A percentile compares a stretch with the other conserved stretches of the same genome.
Evolutionary conservation across 2,329 filamentous ascomycete genomes (phyloP).

Genomic region (Apiospora sp.): DNA sequence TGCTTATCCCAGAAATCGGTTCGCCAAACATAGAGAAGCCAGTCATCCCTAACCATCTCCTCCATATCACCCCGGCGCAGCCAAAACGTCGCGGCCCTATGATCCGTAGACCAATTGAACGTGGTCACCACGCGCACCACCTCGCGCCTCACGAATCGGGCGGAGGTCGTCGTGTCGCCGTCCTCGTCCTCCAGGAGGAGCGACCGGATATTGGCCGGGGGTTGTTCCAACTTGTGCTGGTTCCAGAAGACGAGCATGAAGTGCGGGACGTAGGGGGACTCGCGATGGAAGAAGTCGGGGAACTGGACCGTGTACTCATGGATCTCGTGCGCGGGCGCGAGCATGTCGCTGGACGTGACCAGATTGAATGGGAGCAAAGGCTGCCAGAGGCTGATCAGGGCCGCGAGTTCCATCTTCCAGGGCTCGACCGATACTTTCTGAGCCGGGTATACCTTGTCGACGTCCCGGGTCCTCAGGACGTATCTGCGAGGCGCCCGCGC

Average conservation of each 20-base stretch:
- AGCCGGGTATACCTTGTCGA: background rate
- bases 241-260: slow-evolving; percentile 33
- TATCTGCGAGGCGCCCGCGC: background rate
- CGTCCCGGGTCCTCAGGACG: background rate
- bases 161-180: background rate
- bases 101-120: background rate
- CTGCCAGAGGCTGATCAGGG: background rate
- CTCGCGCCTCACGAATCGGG: background rate
- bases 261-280: slow-evolving; percentile 23
- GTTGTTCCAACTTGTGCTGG: slow-evolving; percentile 25
- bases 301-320: background rate
- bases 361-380: background rate
- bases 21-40: slow-evolving; percentile 32
- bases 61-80: slow-evolving; percentile 31
- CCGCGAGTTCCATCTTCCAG: background rate
- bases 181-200: background rate
- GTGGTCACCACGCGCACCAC: background rate
- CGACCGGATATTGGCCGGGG: slow-evolving; percentile 3
- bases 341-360: background rate
- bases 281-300: background rate
- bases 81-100: slow-evolving; percentile 31
- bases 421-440: background rate
- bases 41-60: slow-evolving; percentile 30
- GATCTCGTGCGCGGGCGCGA: background rate
- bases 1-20: slow-evolving; percentile 29